These are phyloP conservation scores for Cichorium intybus DNA, from an alignment of 140 eudicot species.

Conservation along the genomic window DNA sequence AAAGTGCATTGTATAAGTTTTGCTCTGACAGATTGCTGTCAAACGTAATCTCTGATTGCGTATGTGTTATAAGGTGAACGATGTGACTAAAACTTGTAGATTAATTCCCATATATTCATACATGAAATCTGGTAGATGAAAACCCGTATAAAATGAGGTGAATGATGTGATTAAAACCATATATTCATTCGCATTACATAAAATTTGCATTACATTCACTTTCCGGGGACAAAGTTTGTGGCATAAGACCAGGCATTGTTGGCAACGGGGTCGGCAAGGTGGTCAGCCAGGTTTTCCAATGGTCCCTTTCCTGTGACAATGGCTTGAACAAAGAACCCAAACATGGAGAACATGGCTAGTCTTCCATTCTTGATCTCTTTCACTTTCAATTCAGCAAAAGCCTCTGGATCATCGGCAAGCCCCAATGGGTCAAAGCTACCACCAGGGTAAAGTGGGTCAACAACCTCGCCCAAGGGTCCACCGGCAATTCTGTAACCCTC, in stretches of 20 bases:
- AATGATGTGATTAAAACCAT: neutral
- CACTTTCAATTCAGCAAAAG: neutral
- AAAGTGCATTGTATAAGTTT: too few species aligned
- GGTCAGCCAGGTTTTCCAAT: neutral
- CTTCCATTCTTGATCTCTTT: neutral
- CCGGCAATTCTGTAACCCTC: neutral
- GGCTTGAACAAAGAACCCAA: neutral
- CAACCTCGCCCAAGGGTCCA: neutral
- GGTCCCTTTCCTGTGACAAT: neutral
- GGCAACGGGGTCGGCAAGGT: neutral
- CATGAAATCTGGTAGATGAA: too few species aligned
- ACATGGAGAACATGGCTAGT: neutral
- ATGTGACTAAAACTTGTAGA: neutral
- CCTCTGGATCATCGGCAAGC: neutral
- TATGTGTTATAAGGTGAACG: too few species aligned
- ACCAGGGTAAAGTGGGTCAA: neutral
- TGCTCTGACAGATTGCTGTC: too few species aligned
- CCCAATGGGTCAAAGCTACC: neutral
- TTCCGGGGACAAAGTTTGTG: neutral
- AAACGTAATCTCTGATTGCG: too few species aligned
- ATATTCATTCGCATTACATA: neutral
- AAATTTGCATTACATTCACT: neutral
- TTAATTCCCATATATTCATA: neutral
- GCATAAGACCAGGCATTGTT: neutral
- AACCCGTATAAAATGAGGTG: too few species aligned